A percentile compares a stretch with the other conserved stretches of the same genome.
Conservation (phyloP, 2,329 filamentous ascomycete species). For the Neospermospora avenae region DNA sequence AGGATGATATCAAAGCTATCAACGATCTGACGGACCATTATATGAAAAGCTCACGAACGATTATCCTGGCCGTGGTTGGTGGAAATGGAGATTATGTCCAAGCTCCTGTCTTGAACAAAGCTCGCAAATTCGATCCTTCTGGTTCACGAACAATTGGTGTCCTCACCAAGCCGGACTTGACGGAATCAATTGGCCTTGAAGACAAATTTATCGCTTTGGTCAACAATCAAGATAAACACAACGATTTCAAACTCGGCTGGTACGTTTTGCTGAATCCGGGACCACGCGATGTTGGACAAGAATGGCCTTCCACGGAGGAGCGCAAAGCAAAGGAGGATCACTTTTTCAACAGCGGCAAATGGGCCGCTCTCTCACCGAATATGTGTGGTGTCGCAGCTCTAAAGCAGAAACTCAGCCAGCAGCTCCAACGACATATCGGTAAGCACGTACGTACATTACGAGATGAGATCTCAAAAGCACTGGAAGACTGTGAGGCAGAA, state of each 20-base stretch:
- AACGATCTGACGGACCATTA: conserved; percentile 46
- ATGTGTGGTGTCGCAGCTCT: conserved; percentile 12
- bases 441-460: conserved; percentile 11
- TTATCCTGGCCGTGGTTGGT: conserved; percentile 44
- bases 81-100: conserved; percentile 18
- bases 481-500: conserved; percentile 13
- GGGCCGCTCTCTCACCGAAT: conserved; percentile 8
- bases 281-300: conserved; percentile 1
- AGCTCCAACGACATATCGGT: conserved; percentile 17
- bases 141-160: conserved; percentile 42
- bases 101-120: conserved; percentile 14
- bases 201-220: conserved; percentile 17
- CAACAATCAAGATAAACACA: conserved; percentile 16
- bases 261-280: conserved; percentile 17
- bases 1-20: conserved; percentile 44
- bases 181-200: conserved; percentile 12
- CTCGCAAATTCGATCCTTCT: conserved; percentile 37
- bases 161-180: conserved; percentile 54
- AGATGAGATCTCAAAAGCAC: conserved; percentile 10
- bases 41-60: conserved; percentile 53
- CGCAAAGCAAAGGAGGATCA: conserved; percentile 8
- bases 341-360: conserved; percentile 16
- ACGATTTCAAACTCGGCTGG: conserved; percentile 16
- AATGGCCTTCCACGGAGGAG: conserved; percentile 12
- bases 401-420: conserved; percentile 14